Percentiles rank a stretch among this genome's conserved stretches.
phyloP scores from a whole-genome alignment of 495 filamentous ascomycete genomes.

The Neurospora discreta region DNA sequence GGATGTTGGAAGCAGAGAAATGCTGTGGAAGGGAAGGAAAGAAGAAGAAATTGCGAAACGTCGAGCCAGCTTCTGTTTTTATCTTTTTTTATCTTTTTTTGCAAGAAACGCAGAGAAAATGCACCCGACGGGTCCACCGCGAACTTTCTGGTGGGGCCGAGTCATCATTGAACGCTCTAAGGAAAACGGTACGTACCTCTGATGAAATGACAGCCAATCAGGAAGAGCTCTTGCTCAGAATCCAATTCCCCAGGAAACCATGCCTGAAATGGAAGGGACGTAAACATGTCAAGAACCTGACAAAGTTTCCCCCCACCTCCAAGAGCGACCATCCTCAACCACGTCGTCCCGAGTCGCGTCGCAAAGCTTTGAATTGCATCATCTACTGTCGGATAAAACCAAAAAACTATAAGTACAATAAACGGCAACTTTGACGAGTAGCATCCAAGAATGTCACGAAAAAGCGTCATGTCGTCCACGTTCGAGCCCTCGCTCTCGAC shows the following conservation, averaged over 20 bases:
- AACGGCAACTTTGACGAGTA: constrained; percentile 2
- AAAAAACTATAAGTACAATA: neutral
- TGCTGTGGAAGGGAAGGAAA: neutral
- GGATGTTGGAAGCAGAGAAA: neutral
- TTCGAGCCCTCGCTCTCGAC: constrained; percentile 72
- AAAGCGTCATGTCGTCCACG: constrained; percentile 46
- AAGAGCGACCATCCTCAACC: neutral
- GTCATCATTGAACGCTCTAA: neutral
- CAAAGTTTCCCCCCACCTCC: neutral
- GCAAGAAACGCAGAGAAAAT: neutral
- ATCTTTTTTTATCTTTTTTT: neutral
- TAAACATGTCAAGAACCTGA: constrained; percentile 11
- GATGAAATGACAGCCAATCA: neutral
- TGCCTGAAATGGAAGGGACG: constrained; percentile 7
- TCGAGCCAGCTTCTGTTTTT: neutral
- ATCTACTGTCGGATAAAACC: neutral
- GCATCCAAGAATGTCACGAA: constrained; percentile 2
- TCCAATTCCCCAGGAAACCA: constrained; percentile 13
- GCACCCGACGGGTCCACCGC: neutral
- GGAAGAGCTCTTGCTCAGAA: neutral
- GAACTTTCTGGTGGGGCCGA: constrained; percentile 12
- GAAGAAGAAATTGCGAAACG: neutral
- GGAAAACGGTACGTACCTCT: neutral
- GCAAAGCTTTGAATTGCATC: neutral
- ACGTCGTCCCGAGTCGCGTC: neutral